Conservation (phyloP, 305 asterid species). For the Fraxinus floribunda region DNA sequence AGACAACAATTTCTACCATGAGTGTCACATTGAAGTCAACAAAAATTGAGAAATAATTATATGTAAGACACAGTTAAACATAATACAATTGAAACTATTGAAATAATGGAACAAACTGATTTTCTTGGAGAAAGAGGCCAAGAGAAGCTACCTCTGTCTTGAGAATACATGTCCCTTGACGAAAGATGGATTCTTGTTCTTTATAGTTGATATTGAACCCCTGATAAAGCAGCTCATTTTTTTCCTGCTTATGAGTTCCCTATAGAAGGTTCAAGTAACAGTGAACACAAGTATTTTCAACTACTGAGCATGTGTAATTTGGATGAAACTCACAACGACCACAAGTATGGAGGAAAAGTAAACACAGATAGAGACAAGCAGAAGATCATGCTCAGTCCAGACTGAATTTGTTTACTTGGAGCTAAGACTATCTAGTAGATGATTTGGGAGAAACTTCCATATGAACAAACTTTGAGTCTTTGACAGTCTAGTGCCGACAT, state of each 20-base stretch:
- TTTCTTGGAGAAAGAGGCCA: conserved; percentile 10
- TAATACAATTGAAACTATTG: background rate
- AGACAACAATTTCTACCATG: background rate
- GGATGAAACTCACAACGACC: background rate
- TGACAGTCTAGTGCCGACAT: background rate
- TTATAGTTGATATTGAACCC: conserved; percentile 62
- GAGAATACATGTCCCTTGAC: conserved; percentile 83
- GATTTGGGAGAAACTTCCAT: background rate
- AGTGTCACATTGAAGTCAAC: background rate
- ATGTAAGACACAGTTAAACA: background rate
- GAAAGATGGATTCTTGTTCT: conserved; percentile 63
- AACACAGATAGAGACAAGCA: background rate
- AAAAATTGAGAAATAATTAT: background rate
- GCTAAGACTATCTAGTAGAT: background rate
- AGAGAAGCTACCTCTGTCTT: conserved; percentile 52
- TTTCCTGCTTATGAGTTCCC: conserved; percentile 70
- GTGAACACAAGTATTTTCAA: conserved; percentile 8
- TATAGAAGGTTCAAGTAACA: conserved; percentile 18
- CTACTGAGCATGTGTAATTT: background rate
- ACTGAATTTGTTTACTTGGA: background rate
- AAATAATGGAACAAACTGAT: background rate
- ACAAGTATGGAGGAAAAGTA: background rate
- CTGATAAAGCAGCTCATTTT: conserved; percentile 70
- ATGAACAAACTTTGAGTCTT: background rate
- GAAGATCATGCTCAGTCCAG: background rate